Evolutionary conservation across 2,329 filamentous ascomycete species (phyloP).

Genomic region (Claviceps citrina): DNA sequence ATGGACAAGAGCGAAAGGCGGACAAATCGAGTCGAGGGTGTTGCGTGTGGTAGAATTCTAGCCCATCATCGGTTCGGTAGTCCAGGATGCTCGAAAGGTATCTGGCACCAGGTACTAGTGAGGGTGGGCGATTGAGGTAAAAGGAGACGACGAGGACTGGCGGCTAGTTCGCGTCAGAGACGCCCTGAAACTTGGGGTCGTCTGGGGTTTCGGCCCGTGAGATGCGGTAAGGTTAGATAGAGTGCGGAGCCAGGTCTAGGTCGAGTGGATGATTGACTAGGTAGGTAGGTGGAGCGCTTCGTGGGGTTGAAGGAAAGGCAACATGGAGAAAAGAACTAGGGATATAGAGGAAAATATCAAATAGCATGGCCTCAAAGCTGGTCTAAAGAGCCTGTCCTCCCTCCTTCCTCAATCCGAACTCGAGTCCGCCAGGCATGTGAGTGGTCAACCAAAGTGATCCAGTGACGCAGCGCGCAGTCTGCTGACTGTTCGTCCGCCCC

Average conservation of each 20-base stretch:
- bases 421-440: too few relatives aligned
- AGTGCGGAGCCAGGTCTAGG: background rate
- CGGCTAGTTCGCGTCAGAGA: background rate
- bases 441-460: background rate
- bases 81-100: too few relatives aligned
- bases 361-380: too few relatives aligned
- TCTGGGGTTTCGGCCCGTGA: background rate
- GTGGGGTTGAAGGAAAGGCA: background rate
- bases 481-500: background rate
- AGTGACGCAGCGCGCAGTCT: conserved; percentile 1
- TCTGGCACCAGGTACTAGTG: too few relatives aligned
- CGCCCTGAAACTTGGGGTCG: background rate
- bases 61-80: background rate
- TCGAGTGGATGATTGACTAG: background rate
- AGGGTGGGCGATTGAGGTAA: too few relatives aligned
- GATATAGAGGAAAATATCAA: background rate
- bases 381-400: too few relatives aligned
- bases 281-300: background rate
- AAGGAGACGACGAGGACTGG: background rate
- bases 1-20: background rate
- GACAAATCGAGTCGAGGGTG: background rate
- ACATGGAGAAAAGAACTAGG: too few relatives aligned
- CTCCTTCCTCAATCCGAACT: too few relatives aligned
- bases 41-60: background rate
- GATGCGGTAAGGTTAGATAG: background rate